Percentiles rank a stretch among this genome's conserved stretches.
Conservation (phyloP, 306 rosid species). For the Oemleria cerasiformis region DNA sequence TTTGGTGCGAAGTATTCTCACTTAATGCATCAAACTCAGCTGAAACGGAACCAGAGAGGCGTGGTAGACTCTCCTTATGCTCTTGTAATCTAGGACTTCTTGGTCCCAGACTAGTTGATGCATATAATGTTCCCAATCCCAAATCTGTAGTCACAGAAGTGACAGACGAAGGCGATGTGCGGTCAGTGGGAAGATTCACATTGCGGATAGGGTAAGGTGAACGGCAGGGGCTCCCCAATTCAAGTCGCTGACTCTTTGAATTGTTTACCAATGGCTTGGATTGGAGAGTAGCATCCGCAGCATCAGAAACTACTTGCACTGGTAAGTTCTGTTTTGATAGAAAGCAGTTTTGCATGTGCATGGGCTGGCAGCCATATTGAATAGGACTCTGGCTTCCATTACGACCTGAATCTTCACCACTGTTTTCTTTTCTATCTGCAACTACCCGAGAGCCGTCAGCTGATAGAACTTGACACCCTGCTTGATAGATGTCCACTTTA, state of each 20-base stretch:
- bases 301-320: conserved; percentile 36
- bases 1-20: conserved; percentile 31
- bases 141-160: conserved; percentile 84
- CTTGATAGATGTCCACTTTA: conserved; percentile 40
- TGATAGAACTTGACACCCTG: conserved; percentile 40
- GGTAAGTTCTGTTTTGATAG: conserved; percentile 36
- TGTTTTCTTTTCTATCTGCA: conserved; percentile 40
- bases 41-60: conserved; percentile 53
- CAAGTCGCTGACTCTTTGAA: conserved; percentile 35
- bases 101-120: conserved; percentile 47
- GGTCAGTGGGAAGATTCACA: conserved; percentile 34
- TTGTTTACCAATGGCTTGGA: conserved; percentile 21
- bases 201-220: conserved; percentile 27
- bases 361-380: conserved; percentile 29
- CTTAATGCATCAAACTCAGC: conserved; percentile 43
- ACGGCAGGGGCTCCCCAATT: conserved; percentile 27
- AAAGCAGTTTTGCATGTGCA: conserved; percentile 31
- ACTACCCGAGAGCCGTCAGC: conserved; percentile 42
- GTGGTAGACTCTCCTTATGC: conserved; percentile 33
- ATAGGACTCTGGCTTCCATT: conserved; percentile 35
- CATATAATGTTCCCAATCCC: conserved; percentile 77
- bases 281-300: conserved; percentile 23
- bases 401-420: conserved; percentile 36
- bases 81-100: conserved; percentile 37
- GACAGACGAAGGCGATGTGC: conserved; percentile 35